Evolutionary conservation across 805 yeast species (phyloP), one percentile per base, ranked within the genome.

Genomic region (Nakazawaea siamensis): DNA sequence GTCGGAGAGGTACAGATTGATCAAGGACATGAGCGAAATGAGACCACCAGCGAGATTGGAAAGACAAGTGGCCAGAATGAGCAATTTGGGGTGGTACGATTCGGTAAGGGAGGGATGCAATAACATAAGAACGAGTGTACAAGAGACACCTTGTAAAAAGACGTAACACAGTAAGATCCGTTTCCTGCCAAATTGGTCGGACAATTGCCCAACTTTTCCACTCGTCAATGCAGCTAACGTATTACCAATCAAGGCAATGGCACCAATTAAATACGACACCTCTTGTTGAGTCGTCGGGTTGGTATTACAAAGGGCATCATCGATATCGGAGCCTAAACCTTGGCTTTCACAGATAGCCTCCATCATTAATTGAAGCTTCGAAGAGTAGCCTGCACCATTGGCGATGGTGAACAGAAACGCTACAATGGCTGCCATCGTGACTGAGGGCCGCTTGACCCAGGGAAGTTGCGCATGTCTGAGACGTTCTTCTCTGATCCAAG

Each of bases 1-100:
- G 53, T 81, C 90, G 1, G 81, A 58, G 10, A 78, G 64, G 47
- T 79, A 80, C 38, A 83, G 67, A 47, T 71, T 72, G 6, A 70
- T 55, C 19, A 75, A 55, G 12, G 76, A 65, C 33, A 76, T 44
- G 27, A 76, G 45, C 4, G 73, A 58, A 34, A 70, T 47, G 14
- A 66, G 33, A 0, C 83, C 78, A 20, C 88, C 88, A 15, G 70
- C 60, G 4, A 64, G 35, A 21, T 70, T 65, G 18, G 61, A 60
- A 2, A 74, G 21, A 4, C 66, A 42, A 10, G 66, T 66, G 3
- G 69, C 56, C 1, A 66, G 13, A 2, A 76, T 49, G 43, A 75
- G 60, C 28, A 45, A 41, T 10, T 43, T 40, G 33, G 66, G 58
- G 24, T 49, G 38, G 23, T 18, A 35, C 7, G 14, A 14, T 13